A percentile compares a stretch with the other conserved stretches of the same genome.
Evolutionary conservation across 2,329 filamentous ascomycete species (phyloP).

Genomic region (Lachnellula occidentalis): DNA sequence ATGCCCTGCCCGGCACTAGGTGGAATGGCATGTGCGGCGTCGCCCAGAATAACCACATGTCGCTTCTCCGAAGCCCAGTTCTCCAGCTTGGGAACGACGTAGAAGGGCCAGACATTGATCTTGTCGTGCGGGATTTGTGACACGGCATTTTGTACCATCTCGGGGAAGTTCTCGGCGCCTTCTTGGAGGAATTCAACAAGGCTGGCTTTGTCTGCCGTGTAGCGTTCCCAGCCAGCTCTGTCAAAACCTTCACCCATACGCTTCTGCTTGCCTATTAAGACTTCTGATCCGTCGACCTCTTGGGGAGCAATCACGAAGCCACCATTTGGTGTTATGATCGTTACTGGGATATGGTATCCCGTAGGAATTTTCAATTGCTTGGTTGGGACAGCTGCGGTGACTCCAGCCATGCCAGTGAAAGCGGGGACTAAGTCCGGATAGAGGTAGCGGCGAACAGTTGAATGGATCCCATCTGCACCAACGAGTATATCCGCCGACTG

Average conservation of each 20-base stretch:
- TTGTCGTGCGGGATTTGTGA: slow-evolving; percentile 30
- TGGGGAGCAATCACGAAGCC: slow-evolving; percentile 49
- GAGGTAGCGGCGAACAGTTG: slow-evolving; percentile 46
- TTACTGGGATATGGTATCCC: slow-evolving; percentile 17
- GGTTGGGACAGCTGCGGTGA: slow-evolving; percentile 27
- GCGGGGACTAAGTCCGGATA: slow-evolving; percentile 42
- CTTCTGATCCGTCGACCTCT: slow-evolving; percentile 41
- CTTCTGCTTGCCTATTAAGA: slow-evolving; percentile 43
- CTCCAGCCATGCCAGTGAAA: slow-evolving; percentile 44
- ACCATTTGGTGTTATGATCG: slow-evolving; percentile 28
- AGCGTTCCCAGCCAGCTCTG: slow-evolving; percentile 38
- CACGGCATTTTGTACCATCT: slow-evolving; percentile 35
- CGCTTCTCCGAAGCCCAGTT: slow-evolving; percentile 35
- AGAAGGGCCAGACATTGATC: slow-evolving; percentile 43
- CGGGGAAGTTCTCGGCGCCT: slow-evolving; percentile 31
- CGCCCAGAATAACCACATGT: slow-evolving; percentile 41
- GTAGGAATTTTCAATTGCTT: slow-evolving; percentile 17
- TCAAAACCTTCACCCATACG: slow-evolving; percentile 33
- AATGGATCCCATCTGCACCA: slow-evolving; percentile 57
- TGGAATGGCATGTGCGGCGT: slow-evolving; percentile 45
- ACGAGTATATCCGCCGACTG: slow-evolving; percentile 41
- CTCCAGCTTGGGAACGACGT: slow-evolving; percentile 38
- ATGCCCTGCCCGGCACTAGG: slow-evolving; percentile 43
- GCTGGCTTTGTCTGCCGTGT: slow-evolving; percentile 36
- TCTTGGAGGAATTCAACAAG: slow-evolving; percentile 33